Conservation (phyloP, 2,329 filamentous ascomycete genomes). For the Cordyceps militaris region DNA sequence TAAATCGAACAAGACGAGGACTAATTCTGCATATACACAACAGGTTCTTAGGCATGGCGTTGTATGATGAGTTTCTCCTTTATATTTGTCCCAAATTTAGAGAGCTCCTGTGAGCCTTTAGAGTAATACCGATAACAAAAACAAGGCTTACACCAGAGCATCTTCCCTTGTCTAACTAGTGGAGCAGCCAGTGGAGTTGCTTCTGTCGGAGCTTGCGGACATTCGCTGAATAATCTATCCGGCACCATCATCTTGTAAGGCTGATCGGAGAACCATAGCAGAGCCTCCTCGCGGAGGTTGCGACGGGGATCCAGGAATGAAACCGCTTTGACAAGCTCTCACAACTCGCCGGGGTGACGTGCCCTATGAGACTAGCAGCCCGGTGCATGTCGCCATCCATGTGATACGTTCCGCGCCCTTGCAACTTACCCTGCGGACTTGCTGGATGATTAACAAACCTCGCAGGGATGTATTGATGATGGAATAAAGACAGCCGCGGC, state of each 20-base stretch:
- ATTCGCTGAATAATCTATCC: not conserved
- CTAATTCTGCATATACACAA: too few species aligned
- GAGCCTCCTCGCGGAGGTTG: not conserved
- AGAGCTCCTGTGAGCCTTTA: not conserved
- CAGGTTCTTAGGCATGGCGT: too few species aligned
- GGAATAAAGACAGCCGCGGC: not conserved
- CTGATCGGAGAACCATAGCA: not conserved
- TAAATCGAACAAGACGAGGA: too few species aligned
- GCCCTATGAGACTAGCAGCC: not conserved
- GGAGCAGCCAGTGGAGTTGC: not conserved
- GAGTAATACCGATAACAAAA: not conserved
- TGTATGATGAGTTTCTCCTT: not conserved
- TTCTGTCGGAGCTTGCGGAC: conserved; percentile 4
- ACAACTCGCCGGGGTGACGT: not conserved
- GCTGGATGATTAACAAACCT: not conserved
- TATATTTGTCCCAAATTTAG: not conserved
- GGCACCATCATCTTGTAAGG: not conserved
- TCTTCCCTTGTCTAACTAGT: not conserved
- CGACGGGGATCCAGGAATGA: not conserved
- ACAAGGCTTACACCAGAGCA: not conserved
- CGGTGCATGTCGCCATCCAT: not conserved
- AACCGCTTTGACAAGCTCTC: not conserved
- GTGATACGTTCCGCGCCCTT: not conserved
- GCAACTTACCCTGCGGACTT: not conserved
- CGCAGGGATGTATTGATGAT: not conserved